A percentile compares a stretch with the other conserved stretches of the same genome.
These are phyloP conservation scores for Straminergon stramineum DNA, from an alignment of 225 moss, liverwort and hornwort species.

Conservation along the genomic window DNA sequence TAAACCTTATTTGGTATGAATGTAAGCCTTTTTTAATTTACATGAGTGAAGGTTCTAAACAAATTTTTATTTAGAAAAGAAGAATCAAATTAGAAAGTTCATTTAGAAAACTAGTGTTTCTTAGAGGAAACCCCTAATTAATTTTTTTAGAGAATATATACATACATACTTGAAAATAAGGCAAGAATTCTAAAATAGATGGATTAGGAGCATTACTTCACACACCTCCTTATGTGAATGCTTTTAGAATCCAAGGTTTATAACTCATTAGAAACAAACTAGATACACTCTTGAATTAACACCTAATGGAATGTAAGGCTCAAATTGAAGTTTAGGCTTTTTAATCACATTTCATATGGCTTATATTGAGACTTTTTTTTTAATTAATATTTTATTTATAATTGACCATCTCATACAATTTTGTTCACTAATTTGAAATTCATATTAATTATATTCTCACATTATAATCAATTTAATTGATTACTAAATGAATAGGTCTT, in stretches of 20 bases:
- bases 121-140: not conserved
- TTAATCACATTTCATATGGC: not conserved
- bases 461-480: too few species aligned
- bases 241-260: not conserved
- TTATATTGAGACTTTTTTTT: not conserved
- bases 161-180: fast-evolving
- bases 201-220: not conserved
- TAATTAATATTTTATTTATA: not conserved
- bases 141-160: not conserved
- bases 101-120: not conserved
- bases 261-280: not conserved
- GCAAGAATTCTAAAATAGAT: not conserved
- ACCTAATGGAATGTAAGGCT: too few species aligned
- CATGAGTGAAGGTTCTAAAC: not conserved
- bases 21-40: not conserved
- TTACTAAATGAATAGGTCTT: not conserved
- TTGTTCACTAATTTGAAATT: not conserved
- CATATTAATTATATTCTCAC: not conserved
- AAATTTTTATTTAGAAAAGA: not conserved
- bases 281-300: not conserved
- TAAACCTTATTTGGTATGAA: not conserved
- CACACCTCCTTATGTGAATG: not conserved
- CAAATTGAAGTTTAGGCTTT: not conserved
- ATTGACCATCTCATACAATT: not conserved
- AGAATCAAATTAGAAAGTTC: not conserved